Evolutionary conservation across 257 asterid species (phyloP).

Genomic region (Lantana camara): DNA sequence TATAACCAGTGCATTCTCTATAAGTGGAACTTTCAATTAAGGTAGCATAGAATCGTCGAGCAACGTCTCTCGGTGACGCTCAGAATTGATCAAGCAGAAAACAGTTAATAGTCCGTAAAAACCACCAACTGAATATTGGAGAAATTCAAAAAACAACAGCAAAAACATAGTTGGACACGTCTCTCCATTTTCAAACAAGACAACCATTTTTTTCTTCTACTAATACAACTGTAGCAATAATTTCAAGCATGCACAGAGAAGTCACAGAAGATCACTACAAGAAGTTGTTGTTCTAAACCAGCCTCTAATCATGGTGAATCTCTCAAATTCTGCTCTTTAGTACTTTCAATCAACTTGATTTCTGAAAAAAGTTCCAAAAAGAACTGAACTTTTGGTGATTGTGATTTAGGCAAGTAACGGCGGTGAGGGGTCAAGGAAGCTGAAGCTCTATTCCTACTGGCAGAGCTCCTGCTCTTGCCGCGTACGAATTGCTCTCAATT

Average conservation of each 20-base stretch:
- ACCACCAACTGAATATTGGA: too few species aligned
- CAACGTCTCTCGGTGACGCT: too few species aligned
- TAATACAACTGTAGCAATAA: too few species aligned
- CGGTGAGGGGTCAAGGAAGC: slow-evolving; percentile 44
- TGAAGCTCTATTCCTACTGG: slow-evolving; percentile 80
- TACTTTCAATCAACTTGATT: not conserved
- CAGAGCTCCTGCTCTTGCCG: slow-evolving; percentile 86
- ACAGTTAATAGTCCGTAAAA: too few species aligned
- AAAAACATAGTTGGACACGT: too few species aligned
- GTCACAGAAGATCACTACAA: not conserved
- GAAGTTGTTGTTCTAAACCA: not conserved
- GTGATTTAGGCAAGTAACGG: slow-evolving; percentile 39
- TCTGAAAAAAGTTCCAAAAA: not conserved
- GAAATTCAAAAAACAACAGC: too few species aligned
- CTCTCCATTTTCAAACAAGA: too few species aligned
- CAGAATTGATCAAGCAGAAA: too few species aligned
- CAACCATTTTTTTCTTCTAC: too few species aligned
- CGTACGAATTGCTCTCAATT: slow-evolving; percentile 74
- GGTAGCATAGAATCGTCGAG: too few species aligned
- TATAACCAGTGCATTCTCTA: too few species aligned
- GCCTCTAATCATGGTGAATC: slow-evolving; percentile 37
- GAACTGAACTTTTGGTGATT: not conserved
- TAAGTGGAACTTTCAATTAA: too few species aligned
- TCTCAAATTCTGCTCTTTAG: not conserved
- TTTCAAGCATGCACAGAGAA: not conserved